Evolutionary conservation across 495 filamentous ascomycete genomes (phyloP), one percentile per base, ranked within the genome.

Genomic region (Hypoxylon lenormandii): DNA sequence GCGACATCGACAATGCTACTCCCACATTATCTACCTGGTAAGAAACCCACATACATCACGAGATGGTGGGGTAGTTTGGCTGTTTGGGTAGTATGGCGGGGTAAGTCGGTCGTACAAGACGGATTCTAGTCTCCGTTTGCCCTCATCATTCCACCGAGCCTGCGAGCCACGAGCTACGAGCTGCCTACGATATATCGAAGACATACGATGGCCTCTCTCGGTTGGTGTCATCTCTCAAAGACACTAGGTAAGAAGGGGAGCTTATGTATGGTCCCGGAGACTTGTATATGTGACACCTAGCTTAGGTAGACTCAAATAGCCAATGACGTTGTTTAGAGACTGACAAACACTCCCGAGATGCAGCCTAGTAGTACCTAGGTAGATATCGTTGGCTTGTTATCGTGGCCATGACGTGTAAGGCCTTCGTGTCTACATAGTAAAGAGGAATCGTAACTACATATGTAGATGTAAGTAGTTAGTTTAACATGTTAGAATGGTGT

Each of bases 101-200:
- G 66, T 70, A 70, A 64, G 54, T 48, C n/a, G 55, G 66, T 64
- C 5, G 45, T 46, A 69, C 59, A 64, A 59, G 38, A 36, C 66
- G 60, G 66, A 55, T 64, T 70, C 46, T 55, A 60, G 12, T 49
- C 15, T 69, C 65, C 65, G 65, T 69, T 58, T 69, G 52, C 65
- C 65, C 53, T 69, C 59, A 58, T 64, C 60, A 65, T 70, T 65
- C 49, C 56, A 55, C 66, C 66, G 55, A 70, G 60, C 22, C 30
- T 33, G 30, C 6, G 30, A 33, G 30, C 10, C n/a, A n/a, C n/a
- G n/a, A n/a, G 36, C 30, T 33, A 7, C 6, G 30, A 33, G 30
- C 10, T 33, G 10, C 30, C 6, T 33, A 8, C 4, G 30, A 33
- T 7, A 28, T 28, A 3, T 3, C 10, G 2, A 33, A 33, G 30